Evolutionary conservation across 2,329 filamentous ascomycete species (phyloP), one percentile per base, ranked within the genome.

Genomic region (Penicillium brasilianum): DNA sequence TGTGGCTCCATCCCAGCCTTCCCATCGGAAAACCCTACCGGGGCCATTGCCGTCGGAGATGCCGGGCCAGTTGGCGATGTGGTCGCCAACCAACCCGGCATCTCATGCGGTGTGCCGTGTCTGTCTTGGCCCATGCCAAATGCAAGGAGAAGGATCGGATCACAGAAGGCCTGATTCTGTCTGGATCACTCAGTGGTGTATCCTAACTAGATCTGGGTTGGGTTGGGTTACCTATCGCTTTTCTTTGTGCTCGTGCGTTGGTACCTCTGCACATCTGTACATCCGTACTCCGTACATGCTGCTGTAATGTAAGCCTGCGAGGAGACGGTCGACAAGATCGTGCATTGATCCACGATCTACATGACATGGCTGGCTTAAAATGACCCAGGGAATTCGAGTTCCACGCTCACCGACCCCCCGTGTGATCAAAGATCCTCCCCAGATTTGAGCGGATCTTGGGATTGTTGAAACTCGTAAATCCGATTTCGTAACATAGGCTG

Each of bases 341-440:
- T 41, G 50, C 50, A 39, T 41, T 11, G 37, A 53, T 53, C 41
- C 57, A 51, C 44, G 53, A 66, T 61, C 58, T 58, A 54, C 63
- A 55, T 44, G 41, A 39, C 55, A 55, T 60, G 50, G 37, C 44
- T 20, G n/a, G 34, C 57, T 34, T 14, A 16, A 46, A 25, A n/a
- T 16, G 1, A 39, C 20, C 22, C 43, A 36, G n/a, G 16, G n/a
- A 32, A 48, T 25, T 34, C 18, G 18, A 36, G 41, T 48, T 46
- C 41, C 28, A 18, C 49, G 39, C 62, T 62, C 66, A 60, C 56
- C 52, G 59, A 61, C 56, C 51, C 30, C 32, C 39, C 51, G 49
- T 59, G 34, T 28, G 46, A 49, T 51, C 4, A 51, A 20, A 58
- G 60, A 60, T 60, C 51, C 25, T 48, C 53, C 53, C 53, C 52